Percentiles rank a stretch among this genome's conserved stretches.
These are phyloP conservation scores for Talaromyces liani DNA, from an alignment of 495 filamentous ascomycete species.

Conservation along the genomic window DNA sequence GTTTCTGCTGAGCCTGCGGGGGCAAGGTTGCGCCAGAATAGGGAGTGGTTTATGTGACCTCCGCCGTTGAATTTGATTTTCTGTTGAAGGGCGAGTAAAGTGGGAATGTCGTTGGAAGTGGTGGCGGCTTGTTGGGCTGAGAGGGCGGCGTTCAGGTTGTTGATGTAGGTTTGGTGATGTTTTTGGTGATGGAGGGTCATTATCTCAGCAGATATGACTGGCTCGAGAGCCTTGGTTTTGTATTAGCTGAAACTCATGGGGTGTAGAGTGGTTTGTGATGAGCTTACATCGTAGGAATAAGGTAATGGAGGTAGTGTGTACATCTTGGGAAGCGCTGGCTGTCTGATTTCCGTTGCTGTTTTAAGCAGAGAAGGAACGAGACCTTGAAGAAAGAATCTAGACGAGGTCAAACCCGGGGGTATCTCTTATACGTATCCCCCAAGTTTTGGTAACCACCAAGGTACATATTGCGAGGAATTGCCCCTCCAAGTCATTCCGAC, in stretches of 20 bases:
- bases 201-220: conserved; percentile 87
- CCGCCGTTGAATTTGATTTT: conserved; percentile 93
- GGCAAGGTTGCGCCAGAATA: conserved; percentile 88
- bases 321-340: conserved; percentile 2
- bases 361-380: not conserved
- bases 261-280: not conserved
- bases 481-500: not conserved
- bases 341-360: not conserved
- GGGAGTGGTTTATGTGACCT: conserved; percentile 85
- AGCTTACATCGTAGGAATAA: conserved; percentile 35
- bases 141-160: conserved; percentile 48
- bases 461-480: not conserved
- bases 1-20: conserved; percentile 58
- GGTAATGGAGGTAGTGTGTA: conserved; percentile 35
- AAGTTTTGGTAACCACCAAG: not conserved
- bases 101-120: conserved; percentile 35
- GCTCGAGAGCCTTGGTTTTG: conserved; percentile 65
- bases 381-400: not conserved
- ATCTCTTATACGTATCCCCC: not conserved
- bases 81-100: conserved; percentile 69
- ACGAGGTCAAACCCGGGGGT: not conserved
- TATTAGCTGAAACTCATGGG: conserved; percentile 1
- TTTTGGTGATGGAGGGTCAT: conserved; percentile 80
- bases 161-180: conserved; percentile 63
- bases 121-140: conserved; percentile 43